These are phyloP conservation scores for Saccharomycopsis vini DNA, from an alignment of 805 yeast genomes.

Conservation along the genomic window DNA sequence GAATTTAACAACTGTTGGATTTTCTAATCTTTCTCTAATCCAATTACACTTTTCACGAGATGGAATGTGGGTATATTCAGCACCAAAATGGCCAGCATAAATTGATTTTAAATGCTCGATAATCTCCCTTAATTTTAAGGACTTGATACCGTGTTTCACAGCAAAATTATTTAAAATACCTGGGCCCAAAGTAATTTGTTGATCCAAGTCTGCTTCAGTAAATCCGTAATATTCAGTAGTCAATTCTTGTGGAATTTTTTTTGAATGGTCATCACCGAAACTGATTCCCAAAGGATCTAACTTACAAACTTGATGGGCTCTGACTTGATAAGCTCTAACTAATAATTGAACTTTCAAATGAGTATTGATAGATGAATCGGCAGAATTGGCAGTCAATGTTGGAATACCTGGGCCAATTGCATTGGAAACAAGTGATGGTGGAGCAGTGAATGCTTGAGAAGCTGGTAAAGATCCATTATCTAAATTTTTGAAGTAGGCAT, in stretches of 20 bases:
- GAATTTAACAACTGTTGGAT: conserved; percentile 78
- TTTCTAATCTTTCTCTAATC: conserved; percentile 94
- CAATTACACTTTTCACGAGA: conserved; percentile 94
- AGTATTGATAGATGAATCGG: conserved; percentile 50
- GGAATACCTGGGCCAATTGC: conserved; percentile 65
- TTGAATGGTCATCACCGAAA: conserved; percentile 55
- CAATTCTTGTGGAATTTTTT: conserved; percentile 69
- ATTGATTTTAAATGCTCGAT: conserved; percentile 69
- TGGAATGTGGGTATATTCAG: conserved; percentile 95
- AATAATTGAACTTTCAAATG: conserved; percentile 93
- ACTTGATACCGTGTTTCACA: conserved; percentile 44
- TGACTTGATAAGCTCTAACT: conserved; percentile 97
- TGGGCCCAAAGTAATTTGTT: conserved; percentile 86
- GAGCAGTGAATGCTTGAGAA: conserved; percentile 73
- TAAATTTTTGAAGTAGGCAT: conserved; percentile 89
- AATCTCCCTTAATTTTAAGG: conserved; percentile 71
- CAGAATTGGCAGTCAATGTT: conserved; percentile 31
- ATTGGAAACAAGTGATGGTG: conserved; percentile 81
- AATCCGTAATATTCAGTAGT: conserved; percentile 90
- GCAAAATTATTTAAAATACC: conserved; percentile 94
- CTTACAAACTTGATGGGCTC: conserved; percentile 94
- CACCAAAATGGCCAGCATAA: conserved; percentile 85
- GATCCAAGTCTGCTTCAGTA: conserved; percentile 75
- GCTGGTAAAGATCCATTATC: conserved; percentile 63
- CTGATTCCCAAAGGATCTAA: conserved; percentile 93